Conservation (phyloP, 1,284 basidiomycete genomes). For the Paramarasmius palmivorus region DNA sequence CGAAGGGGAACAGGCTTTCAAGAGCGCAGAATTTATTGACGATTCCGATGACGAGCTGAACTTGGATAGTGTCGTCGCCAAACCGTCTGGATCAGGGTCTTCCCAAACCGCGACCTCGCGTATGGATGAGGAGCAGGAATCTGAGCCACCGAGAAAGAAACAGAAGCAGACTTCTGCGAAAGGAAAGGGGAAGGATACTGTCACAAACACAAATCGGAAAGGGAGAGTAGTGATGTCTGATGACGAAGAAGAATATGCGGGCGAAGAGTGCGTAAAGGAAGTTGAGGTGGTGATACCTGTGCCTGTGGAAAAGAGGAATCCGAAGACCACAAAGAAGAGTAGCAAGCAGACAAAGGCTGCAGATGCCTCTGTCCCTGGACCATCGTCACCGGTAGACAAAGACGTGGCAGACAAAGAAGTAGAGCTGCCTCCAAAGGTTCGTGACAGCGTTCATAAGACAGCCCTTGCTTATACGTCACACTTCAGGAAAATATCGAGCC, state of each 20-base stretch:
- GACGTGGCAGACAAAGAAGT: background rate
- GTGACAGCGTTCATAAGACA: background rate
- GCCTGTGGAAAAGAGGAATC: background rate
- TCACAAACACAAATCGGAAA: conserved; percentile 1
- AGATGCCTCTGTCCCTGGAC: background rate
- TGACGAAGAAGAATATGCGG: conserved; percentile 8
- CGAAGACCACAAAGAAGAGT: background rate
- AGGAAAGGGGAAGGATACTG: background rate
- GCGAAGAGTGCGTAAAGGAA: background rate
- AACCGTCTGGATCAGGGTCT: background rate
- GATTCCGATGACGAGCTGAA: background rate
- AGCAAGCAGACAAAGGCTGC: background rate
- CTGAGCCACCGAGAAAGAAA: conserved; percentile 4
- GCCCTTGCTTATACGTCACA: background rate
- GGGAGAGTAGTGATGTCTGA: conserved; percentile 5
- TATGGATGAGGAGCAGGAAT: background rate
- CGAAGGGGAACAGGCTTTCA: background rate
- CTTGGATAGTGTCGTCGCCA: background rate
- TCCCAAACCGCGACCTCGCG: background rate
- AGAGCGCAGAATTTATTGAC: background rate
- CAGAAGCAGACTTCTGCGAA: background rate
- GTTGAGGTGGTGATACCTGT: background rate
- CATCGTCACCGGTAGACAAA: conserved; percentile 1
- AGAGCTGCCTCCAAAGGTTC: background rate
- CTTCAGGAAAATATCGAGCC: conserved; percentile 27